These are phyloP conservation scores for Paramecium octaurelia DNA, from an alignment of 73 alveolate genomes.

Conservation along the genomic window DNA sequence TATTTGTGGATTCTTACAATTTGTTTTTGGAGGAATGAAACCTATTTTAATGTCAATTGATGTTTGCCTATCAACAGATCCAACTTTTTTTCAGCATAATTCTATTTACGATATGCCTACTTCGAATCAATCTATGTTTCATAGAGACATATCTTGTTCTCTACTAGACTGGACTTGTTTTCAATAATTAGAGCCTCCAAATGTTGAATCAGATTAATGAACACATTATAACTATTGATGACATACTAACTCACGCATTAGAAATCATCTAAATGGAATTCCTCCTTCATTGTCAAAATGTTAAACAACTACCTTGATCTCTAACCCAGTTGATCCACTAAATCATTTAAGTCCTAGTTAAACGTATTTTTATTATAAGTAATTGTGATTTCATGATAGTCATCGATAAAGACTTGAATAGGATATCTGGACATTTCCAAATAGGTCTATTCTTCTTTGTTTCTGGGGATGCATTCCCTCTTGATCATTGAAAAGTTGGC, in stretches of 20 bases:
- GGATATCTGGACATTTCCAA: constrained; percentile 46
- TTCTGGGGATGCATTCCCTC: constrained; percentile 45
- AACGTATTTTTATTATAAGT: not conserved
- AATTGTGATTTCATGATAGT: not conserved
- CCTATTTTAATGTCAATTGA: not conserved
- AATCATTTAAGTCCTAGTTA: not conserved
- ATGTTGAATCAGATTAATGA: not conserved
- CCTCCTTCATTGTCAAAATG: not conserved
- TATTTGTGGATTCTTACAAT: not conserved
- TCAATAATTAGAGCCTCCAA: not conserved
- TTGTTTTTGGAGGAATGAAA: not conserved
- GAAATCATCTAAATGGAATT: not conserved
- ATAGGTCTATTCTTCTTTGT: not conserved
- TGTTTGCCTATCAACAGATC: not conserved
- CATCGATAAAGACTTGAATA: not conserved
- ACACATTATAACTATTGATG: not conserved
- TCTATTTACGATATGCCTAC: not conserved
- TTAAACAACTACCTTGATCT: not conserved
- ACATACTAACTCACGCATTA: not conserved
- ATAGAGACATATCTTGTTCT: not conserved
- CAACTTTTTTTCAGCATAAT: not conserved
- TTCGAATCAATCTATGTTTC: constrained; percentile 5
- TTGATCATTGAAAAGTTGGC: constrained; percentile 36
- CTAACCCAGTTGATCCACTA: not conserved
- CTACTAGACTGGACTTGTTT: not conserved